A percentile compares a stretch with the other conserved stretches of the same genome.
Evolutionary conservation across 164 flowering plant species (phyloP).

Genomic region (Aristolochia contorta): DNA sequence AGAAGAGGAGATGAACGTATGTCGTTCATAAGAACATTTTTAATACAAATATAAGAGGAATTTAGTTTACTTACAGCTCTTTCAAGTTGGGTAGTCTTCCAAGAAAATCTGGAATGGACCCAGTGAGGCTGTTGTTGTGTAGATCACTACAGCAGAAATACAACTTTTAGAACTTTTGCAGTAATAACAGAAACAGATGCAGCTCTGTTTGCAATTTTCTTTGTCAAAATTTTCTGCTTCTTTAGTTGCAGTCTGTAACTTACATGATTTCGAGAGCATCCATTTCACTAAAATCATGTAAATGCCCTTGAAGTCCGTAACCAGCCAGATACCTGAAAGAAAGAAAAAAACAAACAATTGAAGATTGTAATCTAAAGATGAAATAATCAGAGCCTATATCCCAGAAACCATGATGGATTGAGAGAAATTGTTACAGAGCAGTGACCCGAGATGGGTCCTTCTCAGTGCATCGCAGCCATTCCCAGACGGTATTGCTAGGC

Average conservation of each 20-base stretch:
- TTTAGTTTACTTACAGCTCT: conserved; percentile 19
- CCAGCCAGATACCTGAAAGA: conserved; percentile 8
- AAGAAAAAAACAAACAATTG: neutral
- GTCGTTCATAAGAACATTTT: no score
- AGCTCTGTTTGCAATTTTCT: no score
- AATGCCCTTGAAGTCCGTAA: conserved; percentile 6
- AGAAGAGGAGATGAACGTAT: neutral
- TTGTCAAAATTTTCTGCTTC: no score
- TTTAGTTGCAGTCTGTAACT: neutral
- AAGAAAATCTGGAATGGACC: conserved; percentile 30
- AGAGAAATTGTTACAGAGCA: neutral
- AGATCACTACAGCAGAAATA: conserved; percentile 13
- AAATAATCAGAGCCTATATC: neutral
- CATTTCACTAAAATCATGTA: conserved; percentile 12
- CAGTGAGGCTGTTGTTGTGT: conserved; percentile 19
- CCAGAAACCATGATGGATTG: no score
- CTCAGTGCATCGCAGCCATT: conserved; percentile 6
- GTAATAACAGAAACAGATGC: no score
- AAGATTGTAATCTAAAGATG: neutral
- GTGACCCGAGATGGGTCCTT: conserved; percentile 1
- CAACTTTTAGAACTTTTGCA: neutral
- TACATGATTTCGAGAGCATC: conserved; percentile 16
- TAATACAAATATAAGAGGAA: no score
- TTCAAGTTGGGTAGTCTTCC: conserved; percentile 26
- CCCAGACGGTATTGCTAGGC: conserved; percentile 5